These are phyloP conservation scores for Dioszegia crocea DNA, from an alignment of 768 basidiomycete genomes.

Conservation along the genomic window DNA sequence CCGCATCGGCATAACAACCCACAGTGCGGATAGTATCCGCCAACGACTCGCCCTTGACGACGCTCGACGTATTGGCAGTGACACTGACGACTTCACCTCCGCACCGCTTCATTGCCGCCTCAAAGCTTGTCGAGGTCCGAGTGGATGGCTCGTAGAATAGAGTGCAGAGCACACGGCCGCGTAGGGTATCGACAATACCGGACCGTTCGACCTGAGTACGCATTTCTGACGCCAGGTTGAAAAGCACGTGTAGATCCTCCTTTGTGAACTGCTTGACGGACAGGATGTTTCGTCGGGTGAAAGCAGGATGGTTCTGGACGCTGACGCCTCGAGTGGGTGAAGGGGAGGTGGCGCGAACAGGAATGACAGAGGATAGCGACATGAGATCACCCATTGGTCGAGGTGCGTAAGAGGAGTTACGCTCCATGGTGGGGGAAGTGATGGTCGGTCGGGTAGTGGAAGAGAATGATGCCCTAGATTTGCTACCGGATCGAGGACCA, in stretches of 20 bases:
- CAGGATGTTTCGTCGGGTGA: constrained; percentile 88
- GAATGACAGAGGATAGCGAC: constrained; percentile 44
- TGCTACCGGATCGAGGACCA: constrained; percentile 29
- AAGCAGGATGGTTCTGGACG: constrained; percentile 65
- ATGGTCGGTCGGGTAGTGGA: constrained; percentile 4
- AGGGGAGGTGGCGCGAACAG: constrained; percentile 43
- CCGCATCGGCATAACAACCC: constrained; percentile 89
- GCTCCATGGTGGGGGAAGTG: not conserved
- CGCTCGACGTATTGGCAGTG: constrained; percentile 74
- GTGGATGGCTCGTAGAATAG: constrained; percentile 97
- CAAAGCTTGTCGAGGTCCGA: constrained; percentile 90
- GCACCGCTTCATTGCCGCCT: constrained; percentile 97
- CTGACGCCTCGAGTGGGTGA: constrained; percentile 51
- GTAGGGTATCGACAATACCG: constrained; percentile 79
- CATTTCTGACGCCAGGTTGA: constrained; percentile 94
- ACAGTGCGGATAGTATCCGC: constrained; percentile 91
- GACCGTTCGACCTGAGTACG: constrained; percentile 88
- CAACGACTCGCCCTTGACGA: constrained; percentile 86
- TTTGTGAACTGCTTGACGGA: constrained; percentile 89
- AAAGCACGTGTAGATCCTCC: constrained; percentile 85
- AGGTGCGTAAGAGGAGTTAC: constrained; percentile 31
- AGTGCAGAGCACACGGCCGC: constrained; percentile 83
- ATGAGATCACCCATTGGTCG: constrained; percentile 30
- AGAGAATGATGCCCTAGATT: constrained; percentile 49
- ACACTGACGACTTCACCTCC: constrained; percentile 92